phyloP scores from a whole-genome alignment of 495 filamentous ascomycete species.

The Cercophora samala region DNA sequence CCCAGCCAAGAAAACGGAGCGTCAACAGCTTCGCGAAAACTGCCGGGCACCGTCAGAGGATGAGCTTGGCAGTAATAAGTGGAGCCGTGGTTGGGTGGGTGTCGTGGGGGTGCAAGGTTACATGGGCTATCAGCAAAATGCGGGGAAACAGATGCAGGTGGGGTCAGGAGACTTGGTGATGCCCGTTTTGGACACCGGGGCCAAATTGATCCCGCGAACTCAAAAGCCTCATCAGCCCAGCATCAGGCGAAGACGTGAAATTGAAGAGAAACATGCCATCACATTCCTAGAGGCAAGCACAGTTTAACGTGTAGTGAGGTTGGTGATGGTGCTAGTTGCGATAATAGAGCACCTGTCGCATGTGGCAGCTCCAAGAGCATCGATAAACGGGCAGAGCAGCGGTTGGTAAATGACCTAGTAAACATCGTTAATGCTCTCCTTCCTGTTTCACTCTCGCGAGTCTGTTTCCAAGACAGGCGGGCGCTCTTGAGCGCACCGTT shows the following conservation, averaged over 20 bases:
- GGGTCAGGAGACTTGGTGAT: conserved; percentile 6
- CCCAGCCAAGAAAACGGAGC: neutral
- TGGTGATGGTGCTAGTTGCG: neutral
- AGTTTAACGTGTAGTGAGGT: too few species aligned
- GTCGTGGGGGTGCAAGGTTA: neutral
- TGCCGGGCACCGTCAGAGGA: neutral
- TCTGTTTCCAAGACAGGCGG: neutral
- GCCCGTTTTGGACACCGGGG: conserved; percentile 8
- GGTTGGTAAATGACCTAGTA: neutral
- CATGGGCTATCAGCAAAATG: neutral
- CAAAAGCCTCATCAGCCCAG: neutral
- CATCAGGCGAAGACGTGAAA: neutral
- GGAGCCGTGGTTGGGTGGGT: neutral
- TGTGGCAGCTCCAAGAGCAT: neutral
- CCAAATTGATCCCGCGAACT: neutral
- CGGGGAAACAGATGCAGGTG: neutral
- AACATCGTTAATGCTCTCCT: neutral
- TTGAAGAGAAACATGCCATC: neutral
- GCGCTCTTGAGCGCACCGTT: neutral
- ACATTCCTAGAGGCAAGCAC: neutral
- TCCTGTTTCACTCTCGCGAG: neutral
- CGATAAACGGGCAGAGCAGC: neutral
- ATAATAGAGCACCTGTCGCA: neutral
- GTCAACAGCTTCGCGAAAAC: neutral
- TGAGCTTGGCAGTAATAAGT: neutral